Base-by-base conservation (phyloP, 2,329 filamentous ascomycete species). In the Aaosphaeria arxii region DNA sequence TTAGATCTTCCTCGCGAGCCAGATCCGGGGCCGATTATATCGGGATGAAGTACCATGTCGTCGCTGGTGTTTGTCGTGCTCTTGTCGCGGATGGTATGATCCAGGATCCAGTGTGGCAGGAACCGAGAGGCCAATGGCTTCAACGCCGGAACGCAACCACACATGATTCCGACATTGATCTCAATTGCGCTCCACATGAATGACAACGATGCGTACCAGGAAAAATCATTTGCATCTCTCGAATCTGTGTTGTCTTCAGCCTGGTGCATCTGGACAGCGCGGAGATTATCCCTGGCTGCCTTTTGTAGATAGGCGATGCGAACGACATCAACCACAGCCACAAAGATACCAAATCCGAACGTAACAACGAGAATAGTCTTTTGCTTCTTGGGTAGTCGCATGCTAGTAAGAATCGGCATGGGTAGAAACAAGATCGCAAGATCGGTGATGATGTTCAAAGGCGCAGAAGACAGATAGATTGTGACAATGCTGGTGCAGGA, bases 111-210 rank as follows among this genome's bases (percentile, higher is more conserved):
- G 43, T 74, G 74, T 5, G 82, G 82, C 32, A 83, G 57, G 47
- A 84, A 76, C 7, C 80, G 74, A 38, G 88, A 82, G 47, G 92
- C 84, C 5, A 97, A 75, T 1, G 92, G 91, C 66, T 96, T 96
- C 52, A 96, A 74, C 0, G 88, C 92, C 6, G 92, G 92, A n/a
- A 96, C 88, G 60, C 91, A 96, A 39, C 88, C 91, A 63, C 89
- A 95, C 54, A 91, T 86, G 58, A 96, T 91, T 13, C 90, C 91
- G 1, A 95, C 77, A 56, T 95, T 94, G 62, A 96, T 90, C 69
- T 96, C 91, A 46, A 96, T 84, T 9, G 87, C 88, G 11, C 88
- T 92, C 92, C 91, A 97, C 88, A 96, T 92, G 63, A 95, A 86
- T 0, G 89, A 89, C 5, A 91, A 73, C 1, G 89, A 89, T 1